Base-by-base conservation (phyloP, 2,329 filamentous ascomycete species). In the Chaetomiaceae sp. region DNA sequence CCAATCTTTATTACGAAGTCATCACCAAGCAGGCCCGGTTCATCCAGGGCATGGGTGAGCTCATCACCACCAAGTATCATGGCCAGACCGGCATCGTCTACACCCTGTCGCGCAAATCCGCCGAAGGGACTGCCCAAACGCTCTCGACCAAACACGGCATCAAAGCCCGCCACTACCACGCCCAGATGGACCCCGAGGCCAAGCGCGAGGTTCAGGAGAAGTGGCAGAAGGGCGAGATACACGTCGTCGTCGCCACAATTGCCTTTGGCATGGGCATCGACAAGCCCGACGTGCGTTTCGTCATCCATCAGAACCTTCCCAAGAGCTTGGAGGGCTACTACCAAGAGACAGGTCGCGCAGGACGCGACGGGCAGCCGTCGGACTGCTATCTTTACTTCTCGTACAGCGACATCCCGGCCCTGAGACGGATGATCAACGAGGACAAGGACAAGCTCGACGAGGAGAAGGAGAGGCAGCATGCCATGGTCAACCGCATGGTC, bases 221-320 rank as follows among this genome's bases (percentile, higher is more conserved):
- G 27, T 99, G 94, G 94, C 94, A 99, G 68, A 74, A 72, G 39
- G 90, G 91, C 6, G 73, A 76, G 47, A 81, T 86, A 64, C 88
- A 96, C 61, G 88, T 99, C 31, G 95, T 99, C 39, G 94, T 99
- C 46, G 95, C 94, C 19, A 99, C 94, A 0, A 97, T 99, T 68
- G 94, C 94, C 22, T 99, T 99, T 67, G 94, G 94, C 6, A 99
- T 99, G 94, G 94, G 94, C n/a, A 99, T 99, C 60, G 94, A 99
- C 74, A 99, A 99, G 69, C 83, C 91, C 0, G 88, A 99, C 67
- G 94, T 99, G 44, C 88, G 94, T 25, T 99, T 95, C 67, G 94
- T 99, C 31, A 89, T 99, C 37, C 95, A 99, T 66, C 87, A 95
- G 64, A 88, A 85, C 39, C 78, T 99, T 6, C 94, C 94, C 1